Evolutionary conservation across 345 rosid genomes (phyloP).

Genomic region (Salix udensis): DNA sequence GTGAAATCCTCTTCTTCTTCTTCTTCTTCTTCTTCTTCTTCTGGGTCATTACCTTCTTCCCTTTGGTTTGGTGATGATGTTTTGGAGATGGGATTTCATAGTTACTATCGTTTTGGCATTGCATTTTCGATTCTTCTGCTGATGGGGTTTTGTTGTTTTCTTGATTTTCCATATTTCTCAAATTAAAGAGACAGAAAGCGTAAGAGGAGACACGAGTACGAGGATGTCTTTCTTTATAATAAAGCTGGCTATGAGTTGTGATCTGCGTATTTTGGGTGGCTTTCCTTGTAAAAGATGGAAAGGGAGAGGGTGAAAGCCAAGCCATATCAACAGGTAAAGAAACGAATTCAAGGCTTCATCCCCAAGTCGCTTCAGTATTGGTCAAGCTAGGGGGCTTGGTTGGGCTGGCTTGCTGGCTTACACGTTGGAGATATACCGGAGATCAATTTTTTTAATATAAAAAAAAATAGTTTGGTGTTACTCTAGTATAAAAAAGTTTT

Average conservation of each 20-base stretch:
- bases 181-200: not conserved
- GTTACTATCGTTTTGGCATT: not conserved
- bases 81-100: not conserved
- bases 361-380: too few relatives aligned
- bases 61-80: not conserved
- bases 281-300: too few relatives aligned
- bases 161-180: not conserved
- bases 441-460: too few relatives aligned
- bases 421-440: too few relatives aligned
- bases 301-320: not conserved
- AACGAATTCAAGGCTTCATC: too few relatives aligned
- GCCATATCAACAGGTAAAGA: not conserved
- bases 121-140: not conserved
- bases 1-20: conserved; percentile 1
- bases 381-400: too few relatives aligned
- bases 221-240: not conserved
- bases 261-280: too few relatives aligned
- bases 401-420: too few relatives aligned
- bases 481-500: too few relatives aligned
- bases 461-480: too few relatives aligned
- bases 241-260: too few relatives aligned
- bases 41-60: not conserved
- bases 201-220: not conserved
- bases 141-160: not conserved
- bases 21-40: too few relatives aligned